A percentile compares a stretch with the other conserved stretches of the same genome.
phyloP scores from a whole-genome alignment of 2,329 filamentous ascomycete genomes.

The Cryoendolithus antarcticus region DNA sequence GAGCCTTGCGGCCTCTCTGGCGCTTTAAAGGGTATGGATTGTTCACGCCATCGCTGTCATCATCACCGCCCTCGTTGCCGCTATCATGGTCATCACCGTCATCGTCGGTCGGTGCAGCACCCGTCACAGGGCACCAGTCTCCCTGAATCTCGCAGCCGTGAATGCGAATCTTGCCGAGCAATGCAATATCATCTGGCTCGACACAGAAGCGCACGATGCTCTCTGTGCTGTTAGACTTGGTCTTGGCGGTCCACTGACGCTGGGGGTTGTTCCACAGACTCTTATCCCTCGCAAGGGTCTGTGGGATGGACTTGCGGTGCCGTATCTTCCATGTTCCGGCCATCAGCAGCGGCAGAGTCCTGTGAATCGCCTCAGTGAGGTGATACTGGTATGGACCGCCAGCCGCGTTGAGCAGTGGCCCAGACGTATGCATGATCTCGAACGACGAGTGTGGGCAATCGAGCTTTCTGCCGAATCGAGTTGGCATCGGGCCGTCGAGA shows the following conservation, averaged over 20 bases:
- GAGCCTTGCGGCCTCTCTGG: not conserved
- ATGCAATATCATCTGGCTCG: not conserved
- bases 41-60: not conserved
- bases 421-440: not conserved
- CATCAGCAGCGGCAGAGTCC: not conserved
- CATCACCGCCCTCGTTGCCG: not conserved
- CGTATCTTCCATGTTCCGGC: not conserved
- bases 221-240: not conserved
- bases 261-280: not conserved
- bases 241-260: not conserved
- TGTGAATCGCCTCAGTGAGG: not conserved
- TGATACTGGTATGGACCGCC: not conserved
- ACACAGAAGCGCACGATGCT: not conserved
- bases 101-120: not conserved
- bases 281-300: not conserved
- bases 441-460: not conserved
- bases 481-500: constrained; percentile 2
- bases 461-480: not conserved
- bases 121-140: not conserved
- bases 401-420: not conserved
- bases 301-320: not conserved
- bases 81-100: not conserved
- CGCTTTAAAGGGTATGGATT: too few species aligned
- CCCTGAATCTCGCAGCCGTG: constrained; percentile 1
- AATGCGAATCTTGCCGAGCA: not conserved